These are phyloP conservation scores for Scutellaria galericulata DNA, from an alignment of 257 asterid genomes.

Conservation along the genomic window DNA sequence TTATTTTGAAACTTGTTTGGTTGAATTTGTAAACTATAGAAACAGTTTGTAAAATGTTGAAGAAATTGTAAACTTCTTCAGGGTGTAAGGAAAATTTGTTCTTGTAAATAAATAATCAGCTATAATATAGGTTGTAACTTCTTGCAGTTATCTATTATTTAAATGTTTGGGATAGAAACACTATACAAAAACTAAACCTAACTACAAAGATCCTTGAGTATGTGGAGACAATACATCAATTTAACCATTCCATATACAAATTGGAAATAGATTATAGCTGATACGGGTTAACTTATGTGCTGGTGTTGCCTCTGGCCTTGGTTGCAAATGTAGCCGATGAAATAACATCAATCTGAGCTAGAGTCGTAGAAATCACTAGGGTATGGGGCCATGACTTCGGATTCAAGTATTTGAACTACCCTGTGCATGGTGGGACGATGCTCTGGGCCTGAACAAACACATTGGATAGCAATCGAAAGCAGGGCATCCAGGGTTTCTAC, in stretches of 20 bases:
- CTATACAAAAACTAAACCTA: slow-evolving; percentile 30
- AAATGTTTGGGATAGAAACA: not conserved
- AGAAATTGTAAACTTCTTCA: too few relatives aligned
- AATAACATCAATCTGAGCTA: slow-evolving; percentile 61
- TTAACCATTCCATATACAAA: slow-evolving; percentile 34
- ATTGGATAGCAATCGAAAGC: slow-evolving; percentile 74
- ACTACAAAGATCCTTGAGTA: slow-evolving; percentile 15
- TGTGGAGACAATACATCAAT: not conserved
- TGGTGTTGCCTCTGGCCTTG: slow-evolving; percentile 30
- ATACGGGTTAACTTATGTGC: not conserved
- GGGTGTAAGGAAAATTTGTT: too few relatives aligned
- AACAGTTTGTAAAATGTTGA: too few relatives aligned
- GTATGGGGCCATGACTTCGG: slow-evolving; percentile 90
- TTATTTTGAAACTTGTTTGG: not conserved
- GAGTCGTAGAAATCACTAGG: slow-evolving; percentile 96
- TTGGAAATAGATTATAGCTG: slow-evolving; percentile 23
- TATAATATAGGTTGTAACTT: too few relatives aligned
- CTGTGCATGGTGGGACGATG: slow-evolving; percentile 95
- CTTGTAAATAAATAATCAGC: too few relatives aligned
- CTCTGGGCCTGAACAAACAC: slow-evolving; percentile 80
- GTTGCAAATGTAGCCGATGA: slow-evolving; percentile 41
- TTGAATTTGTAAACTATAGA: too few relatives aligned
- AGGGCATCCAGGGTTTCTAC: slow-evolving; percentile 75
- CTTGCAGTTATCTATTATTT: not conserved
- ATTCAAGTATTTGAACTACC: slow-evolving; percentile 87